phyloP scores from a whole-genome alignment of 345 rosid genomes.

The Syzygium jambos region DNA sequence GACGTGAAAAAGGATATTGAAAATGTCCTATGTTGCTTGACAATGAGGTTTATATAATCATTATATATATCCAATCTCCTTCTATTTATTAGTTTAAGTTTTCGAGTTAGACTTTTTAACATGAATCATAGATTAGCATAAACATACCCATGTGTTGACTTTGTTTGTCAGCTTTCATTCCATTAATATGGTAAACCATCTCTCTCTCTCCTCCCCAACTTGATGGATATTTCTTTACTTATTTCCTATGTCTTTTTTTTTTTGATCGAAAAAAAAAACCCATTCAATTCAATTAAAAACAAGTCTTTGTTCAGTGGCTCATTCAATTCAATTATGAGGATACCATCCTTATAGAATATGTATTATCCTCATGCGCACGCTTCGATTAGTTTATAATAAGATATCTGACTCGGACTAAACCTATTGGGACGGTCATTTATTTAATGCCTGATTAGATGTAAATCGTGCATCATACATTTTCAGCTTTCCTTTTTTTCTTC shows the following conservation, averaged over 20 bases:
- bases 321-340: not conserved
- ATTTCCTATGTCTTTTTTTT: not conserved
- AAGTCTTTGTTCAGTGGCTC: not conserved
- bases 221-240: not conserved
- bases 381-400: not conserved
- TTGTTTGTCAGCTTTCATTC: not conserved
- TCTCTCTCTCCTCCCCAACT: not conserved
- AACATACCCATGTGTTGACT: not conserved
- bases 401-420: not conserved
- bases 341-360: not conserved
- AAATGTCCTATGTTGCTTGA: rapidly evolving
- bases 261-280: no score
- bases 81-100: rapidly evolving
- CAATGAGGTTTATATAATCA: not conserved
- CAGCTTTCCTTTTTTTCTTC: not conserved
- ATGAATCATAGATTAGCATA: not conserved
- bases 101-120: not conserved
- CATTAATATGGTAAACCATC: not conserved
- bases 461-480: not conserved
- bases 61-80: rapidly evolving
- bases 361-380: not conserved
- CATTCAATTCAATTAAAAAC: no score
- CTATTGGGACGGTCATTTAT: not conserved
- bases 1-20: rapidly evolving
- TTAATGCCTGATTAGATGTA: not conserved